Percentiles rank a stretch among this genome's conserved stretches.
Evolutionary conservation across 495 filamentous ascomycete species (phyloP).

Genomic region (Penicillium manginii): DNA sequence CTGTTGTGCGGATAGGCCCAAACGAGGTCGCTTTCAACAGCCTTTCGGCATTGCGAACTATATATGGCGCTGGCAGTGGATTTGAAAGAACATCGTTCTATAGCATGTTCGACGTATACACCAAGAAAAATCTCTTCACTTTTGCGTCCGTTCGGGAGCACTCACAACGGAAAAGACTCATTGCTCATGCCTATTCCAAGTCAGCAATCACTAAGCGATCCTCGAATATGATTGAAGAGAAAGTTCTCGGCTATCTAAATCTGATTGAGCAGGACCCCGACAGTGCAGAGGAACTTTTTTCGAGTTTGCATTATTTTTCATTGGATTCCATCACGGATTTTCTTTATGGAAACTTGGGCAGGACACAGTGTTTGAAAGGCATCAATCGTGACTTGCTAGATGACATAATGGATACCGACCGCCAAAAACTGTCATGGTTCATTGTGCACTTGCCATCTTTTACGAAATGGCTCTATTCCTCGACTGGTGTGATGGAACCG

Average conservation of each 20-base stretch:
- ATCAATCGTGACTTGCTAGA: neutral
- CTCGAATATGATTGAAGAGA: conserved; percentile 29
- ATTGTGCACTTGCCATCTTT: conserved; percentile 5
- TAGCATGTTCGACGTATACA: conserved; percentile 47
- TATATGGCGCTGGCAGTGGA: conserved; percentile 46
- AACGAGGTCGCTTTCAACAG: conserved; percentile 42
- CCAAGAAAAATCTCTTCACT: conserved; percentile 39
- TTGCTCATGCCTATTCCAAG: conserved; percentile 45
- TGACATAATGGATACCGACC: conserved; percentile 5
- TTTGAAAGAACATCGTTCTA: conserved; percentile 46
- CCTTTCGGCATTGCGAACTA: conserved; percentile 28
- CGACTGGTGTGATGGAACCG: neutral
- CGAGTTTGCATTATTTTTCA: conserved; percentile 44
- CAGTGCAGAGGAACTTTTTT: conserved; percentile 34
- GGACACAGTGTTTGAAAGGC: neutral
- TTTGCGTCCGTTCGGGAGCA: conserved; percentile 35
- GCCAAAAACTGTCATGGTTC: conserved; percentile 3
- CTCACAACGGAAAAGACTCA: conserved; percentile 42
- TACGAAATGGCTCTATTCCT: conserved; percentile 11
- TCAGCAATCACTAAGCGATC: conserved; percentile 24
- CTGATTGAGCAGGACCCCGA: conserved; percentile 27
- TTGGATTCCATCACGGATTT: conserved; percentile 43
- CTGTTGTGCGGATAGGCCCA: conserved; percentile 45
- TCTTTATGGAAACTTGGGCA: conserved; percentile 21
- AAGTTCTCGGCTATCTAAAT: conserved; percentile 32